Evolutionary conservation across 768 basidiomycete genomes (phyloP).

Genomic region (Tremella yokohamensis): DNA sequence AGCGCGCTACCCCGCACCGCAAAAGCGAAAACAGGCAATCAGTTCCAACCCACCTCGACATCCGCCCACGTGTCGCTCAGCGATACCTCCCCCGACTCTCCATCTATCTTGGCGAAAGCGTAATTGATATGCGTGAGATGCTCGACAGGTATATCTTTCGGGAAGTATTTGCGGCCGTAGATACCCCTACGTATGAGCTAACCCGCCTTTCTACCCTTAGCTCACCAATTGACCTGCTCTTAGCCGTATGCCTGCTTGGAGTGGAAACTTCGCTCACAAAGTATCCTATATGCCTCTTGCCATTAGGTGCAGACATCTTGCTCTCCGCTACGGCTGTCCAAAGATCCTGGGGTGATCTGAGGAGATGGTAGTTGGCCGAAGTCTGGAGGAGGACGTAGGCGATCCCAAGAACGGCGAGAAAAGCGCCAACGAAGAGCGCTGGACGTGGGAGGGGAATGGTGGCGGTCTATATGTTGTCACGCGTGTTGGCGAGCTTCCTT

Average conservation of each 20-base stretch:
- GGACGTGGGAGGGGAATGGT: no score
- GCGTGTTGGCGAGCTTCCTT: no score
- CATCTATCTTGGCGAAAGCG: constrained; percentile 83
- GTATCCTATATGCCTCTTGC: constrained; percentile 2
- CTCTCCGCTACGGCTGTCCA: no score
- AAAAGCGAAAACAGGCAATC: neutral
- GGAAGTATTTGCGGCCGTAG: constrained; percentile 87
- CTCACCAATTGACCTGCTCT: constrained; percentile 3
- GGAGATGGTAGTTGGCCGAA: no score
- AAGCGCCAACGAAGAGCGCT: no score
- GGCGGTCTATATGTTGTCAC: no score
- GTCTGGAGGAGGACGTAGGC: no score
- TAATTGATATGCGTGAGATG: constrained; percentile 91
- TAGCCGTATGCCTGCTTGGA: neutral
- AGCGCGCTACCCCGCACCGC: neutral
- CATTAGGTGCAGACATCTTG: neutral
- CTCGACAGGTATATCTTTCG: constrained; percentile 72
- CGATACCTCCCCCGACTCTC: constrained; percentile 78
- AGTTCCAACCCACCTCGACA: constrained; percentile 56
- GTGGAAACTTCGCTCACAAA: neutral
- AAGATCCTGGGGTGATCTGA: no score
- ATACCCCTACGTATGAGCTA: constrained; percentile 64
- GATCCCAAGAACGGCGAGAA: no score
- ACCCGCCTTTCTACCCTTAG: neutral
- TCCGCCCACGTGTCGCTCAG: constrained; percentile 93